phyloP scores from a whole-genome alignment of 768 basidiomycete species.

The Tricholoma matsutake region DNA sequence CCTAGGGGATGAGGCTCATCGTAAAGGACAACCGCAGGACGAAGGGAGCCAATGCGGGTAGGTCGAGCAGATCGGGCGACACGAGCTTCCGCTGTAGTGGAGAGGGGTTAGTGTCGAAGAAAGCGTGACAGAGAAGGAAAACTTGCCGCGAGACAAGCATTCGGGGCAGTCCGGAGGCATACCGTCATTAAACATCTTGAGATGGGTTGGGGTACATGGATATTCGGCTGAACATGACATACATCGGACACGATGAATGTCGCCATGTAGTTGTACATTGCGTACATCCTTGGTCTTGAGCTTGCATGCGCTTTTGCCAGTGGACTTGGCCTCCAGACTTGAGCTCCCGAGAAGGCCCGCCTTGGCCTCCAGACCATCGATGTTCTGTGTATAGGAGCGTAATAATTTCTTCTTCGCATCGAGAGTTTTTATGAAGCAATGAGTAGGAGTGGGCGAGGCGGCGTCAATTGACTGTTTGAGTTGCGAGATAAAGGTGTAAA shows the following conservation, averaged over 20 bases:
- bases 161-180: slow-evolving; percentile 83
- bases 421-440: slow-evolving; percentile 82
- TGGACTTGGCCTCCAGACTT: slow-evolving; percentile 45
- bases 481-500: slow-evolving; percentile 93
- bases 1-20: slow-evolving; percentile 91
- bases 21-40: slow-evolving; percentile 93
- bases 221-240: slow-evolving; percentile 79
- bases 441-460: slow-evolving; percentile 82
- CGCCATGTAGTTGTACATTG: slow-evolving; percentile 92
- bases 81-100: slow-evolving; percentile 59
- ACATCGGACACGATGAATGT: slow-evolving; percentile 90
- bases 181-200: slow-evolving; percentile 65
- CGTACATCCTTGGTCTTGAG: slow-evolving; percentile 69
- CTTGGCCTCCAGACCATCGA: slow-evolving; percentile 88
- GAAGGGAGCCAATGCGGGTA: slow-evolving; percentile 77
- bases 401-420: slow-evolving; percentile 82
- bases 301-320: slow-evolving; percentile 68
- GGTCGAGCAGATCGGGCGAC: slow-evolving; percentile 80
- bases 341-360: slow-evolving; percentile 73
- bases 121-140: neutral
- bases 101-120: slow-evolving; percentile 6
- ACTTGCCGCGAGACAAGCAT: slow-evolving; percentile 78
- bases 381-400: slow-evolving; percentile 96
- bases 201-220: slow-evolving; percentile 61
- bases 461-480: slow-evolving; percentile 80